Evolutionary conservation across 202 grass and related monocot species (phyloP).

Genomic region (Digitaria exilis): DNA sequence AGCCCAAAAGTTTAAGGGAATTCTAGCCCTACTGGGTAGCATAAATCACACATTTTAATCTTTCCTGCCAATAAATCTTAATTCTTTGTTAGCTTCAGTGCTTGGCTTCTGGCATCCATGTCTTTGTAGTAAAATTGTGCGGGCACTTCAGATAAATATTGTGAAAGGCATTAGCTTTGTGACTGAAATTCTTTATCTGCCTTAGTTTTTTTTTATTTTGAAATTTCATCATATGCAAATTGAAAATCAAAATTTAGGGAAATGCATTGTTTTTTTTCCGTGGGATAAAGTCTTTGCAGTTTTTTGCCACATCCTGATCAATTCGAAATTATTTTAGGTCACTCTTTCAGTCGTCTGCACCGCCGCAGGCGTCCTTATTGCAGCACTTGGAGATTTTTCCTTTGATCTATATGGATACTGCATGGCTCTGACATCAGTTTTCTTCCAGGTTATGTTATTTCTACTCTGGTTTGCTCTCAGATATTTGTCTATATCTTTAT

Average conservation of each 20-base stretch:
- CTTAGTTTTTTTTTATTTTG: background rate
- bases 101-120: background rate
- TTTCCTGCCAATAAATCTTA: background rate
- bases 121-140: background rate
- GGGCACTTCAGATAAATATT: background rate
- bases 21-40: background rate
- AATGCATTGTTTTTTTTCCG: background rate
- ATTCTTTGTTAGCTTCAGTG: background rate
- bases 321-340: conserved; percentile 58
- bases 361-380: conserved; percentile 83
- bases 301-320: conserved; percentile 10
- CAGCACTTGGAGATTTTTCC: conserved; percentile 95
- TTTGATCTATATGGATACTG: conserved; percentile 92
- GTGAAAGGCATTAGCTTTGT: background rate
- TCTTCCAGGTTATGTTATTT: conserved; percentile 85
- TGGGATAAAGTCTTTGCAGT: background rate
- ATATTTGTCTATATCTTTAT: background rate
- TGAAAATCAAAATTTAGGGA: background rate
- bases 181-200: background rate
- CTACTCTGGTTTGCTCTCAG: background rate
- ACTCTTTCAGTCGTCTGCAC: conserved; percentile 88
- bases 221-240: background rate
- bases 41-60: background rate
- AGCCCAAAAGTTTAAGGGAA: background rate
- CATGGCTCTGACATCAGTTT: conserved; percentile 95